Percentiles rank a stretch among this genome's conserved stretches.
phyloP scores from a whole-genome alignment of 2,329 filamentous ascomycete species.

The Orbilia oligospora region DNA sequence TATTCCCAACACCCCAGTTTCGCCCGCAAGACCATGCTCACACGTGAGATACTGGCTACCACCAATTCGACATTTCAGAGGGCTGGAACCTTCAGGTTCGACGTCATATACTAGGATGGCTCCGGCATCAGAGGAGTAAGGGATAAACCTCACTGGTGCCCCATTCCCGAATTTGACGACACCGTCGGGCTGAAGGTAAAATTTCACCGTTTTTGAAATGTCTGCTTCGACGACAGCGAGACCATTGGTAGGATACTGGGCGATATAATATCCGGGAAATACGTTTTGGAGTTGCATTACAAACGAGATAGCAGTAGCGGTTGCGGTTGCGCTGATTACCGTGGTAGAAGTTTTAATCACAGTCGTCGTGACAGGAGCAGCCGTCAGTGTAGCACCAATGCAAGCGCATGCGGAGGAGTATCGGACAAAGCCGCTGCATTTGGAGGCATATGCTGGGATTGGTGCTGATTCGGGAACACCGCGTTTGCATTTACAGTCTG shows the following conservation, averaged over 20 bases:
- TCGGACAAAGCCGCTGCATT: constrained; percentile 6
- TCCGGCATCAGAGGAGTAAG: background rate
- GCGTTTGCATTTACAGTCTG: constrained; percentile 13
- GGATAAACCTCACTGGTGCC: background rate
- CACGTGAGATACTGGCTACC: background rate
- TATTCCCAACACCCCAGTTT: background rate
- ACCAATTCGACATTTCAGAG: background rate
- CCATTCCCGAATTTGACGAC: background rate
- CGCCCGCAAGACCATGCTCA: background rate
- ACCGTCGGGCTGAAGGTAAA: background rate
- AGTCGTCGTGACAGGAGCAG: constrained; percentile 4
- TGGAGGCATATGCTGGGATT: constrained; percentile 19
- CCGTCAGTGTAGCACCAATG: background rate
- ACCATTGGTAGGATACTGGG: background rate
- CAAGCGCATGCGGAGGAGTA: constrained; percentile 18
- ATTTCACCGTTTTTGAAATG: background rate
- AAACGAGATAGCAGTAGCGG: background rate
- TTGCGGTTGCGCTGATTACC: background rate
- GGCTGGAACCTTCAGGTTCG: background rate
- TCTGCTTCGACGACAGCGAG: background rate
- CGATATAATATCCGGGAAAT: background rate
- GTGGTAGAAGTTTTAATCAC: background rate
- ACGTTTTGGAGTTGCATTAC: background rate
- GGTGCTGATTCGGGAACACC: background rate
- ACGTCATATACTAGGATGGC: background rate